These are phyloP conservation scores for Suillus placidus DNA, from an alignment of 768 basidiomycete genomes.

Conservation along the genomic window DNA sequence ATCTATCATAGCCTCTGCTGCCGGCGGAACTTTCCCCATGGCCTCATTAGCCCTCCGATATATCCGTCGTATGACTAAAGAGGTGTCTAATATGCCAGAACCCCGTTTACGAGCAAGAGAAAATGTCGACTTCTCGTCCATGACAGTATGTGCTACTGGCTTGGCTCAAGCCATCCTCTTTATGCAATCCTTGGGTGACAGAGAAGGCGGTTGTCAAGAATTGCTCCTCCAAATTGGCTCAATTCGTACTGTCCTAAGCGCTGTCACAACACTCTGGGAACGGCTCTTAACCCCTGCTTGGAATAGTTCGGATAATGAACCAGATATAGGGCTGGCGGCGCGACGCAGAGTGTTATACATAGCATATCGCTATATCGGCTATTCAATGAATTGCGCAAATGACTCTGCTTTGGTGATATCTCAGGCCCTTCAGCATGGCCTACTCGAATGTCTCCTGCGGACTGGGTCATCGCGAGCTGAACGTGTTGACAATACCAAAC, in stretches of 20 bases:
- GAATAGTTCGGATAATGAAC: constrained; percentile 9
- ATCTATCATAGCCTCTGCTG: constrained; percentile 5
- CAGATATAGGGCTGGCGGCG: constrained; percentile 7
- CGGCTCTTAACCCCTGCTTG: constrained; percentile 7
- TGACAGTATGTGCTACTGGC: constrained; percentile 8
- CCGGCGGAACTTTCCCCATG: constrained; percentile 9
- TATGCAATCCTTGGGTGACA: constrained; percentile 4
- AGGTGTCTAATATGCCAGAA: constrained; percentile 9
- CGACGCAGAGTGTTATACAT: constrained; percentile 11
- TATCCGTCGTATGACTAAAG: constrained; percentile 11
- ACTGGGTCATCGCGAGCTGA: constrained; percentile 7
- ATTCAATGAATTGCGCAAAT: constrained; percentile 10
- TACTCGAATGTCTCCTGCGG: constrained; percentile 8
- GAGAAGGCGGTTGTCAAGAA: constrained; percentile 2
- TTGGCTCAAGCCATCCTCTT: constrained; percentile 11
- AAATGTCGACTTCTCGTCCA: constrained; percentile 6
- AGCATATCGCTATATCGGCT: constrained; percentile 11
- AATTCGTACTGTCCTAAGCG: constrained; percentile 9
- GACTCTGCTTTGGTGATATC: constrained; percentile 6
- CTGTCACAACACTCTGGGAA: constrained; percentile 1
- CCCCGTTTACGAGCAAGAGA: background rate
- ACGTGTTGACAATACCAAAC: constrained; percentile 3
- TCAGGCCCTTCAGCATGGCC: constrained; percentile 6
- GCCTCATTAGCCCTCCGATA: constrained; percentile 11
- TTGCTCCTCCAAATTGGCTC: constrained; percentile 7